Evolutionary conservation across 352 stramenopile species (phyloP).

Genomic region (Globisporangium nagaii): DNA sequence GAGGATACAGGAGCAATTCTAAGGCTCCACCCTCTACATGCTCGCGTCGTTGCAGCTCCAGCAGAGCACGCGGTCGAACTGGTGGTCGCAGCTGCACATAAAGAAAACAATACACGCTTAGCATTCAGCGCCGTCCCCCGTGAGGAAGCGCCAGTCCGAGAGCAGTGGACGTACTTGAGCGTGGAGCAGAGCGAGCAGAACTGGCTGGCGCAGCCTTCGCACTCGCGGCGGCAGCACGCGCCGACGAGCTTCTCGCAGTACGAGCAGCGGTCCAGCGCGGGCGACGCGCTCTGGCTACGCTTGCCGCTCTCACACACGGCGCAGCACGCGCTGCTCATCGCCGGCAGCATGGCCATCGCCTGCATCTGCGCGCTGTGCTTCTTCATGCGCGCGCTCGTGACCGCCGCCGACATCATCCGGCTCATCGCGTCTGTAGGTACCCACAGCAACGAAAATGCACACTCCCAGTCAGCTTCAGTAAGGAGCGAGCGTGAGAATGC

Average conservation of each 20-base stretch:
- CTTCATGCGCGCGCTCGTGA: slow-evolving; percentile 65
- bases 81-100: slow-evolving; percentile 49
- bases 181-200: slow-evolving; percentile 84
- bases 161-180: slow-evolving; percentile 55
- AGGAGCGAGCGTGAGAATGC: background rate
- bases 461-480: background rate
- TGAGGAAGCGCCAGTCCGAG: too few species aligned
- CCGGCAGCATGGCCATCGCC: slow-evolving; percentile 6
- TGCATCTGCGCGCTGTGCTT: slow-evolving; percentile 48
- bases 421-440: slow-evolving; percentile 52
- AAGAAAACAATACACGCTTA: background rate
- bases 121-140: too few species aligned
- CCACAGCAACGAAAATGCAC: background rate
- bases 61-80: slow-evolving; percentile 77
- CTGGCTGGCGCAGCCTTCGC: slow-evolving; percentile 34
- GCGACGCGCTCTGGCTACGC: slow-evolving; percentile 9
- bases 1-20: too few species aligned
- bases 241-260: slow-evolving; percentile 65
- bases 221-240: slow-evolving; percentile 55
- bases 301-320: slow-evolving; percentile 26
- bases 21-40: too few species aligned
- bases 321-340: slow-evolving; percentile 18
- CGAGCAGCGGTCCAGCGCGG: slow-evolving; percentile 28
- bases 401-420: slow-evolving; percentile 68
- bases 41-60: slow-evolving; percentile 60